These are phyloP conservation scores for Grosmannia clavigera DNA, from an alignment of 2,329 filamentous ascomycete species.

Conservation along the genomic window DNA sequence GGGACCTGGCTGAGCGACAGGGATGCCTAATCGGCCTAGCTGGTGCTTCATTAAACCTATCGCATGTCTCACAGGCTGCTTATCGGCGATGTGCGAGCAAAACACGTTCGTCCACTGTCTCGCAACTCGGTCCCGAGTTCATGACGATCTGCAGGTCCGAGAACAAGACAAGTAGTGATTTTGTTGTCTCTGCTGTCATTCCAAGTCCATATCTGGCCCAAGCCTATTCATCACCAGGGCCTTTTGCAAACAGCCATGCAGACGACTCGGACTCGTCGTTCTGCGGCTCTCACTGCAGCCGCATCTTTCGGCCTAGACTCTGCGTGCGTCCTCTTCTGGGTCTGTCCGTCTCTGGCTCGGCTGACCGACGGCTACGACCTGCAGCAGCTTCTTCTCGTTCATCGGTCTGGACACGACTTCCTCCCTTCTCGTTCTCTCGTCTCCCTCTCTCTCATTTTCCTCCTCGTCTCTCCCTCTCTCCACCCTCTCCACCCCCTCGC, in stretches of 20 bases:
- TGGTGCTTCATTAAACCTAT: background rate
- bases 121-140: too few relatives aligned
- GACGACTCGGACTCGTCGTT: background rate
- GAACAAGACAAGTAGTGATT: too few relatives aligned
- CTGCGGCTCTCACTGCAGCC: background rate
- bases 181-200: too few relatives aligned
- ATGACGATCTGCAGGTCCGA: too few relatives aligned
- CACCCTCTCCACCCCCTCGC: too few relatives aligned
- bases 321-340: background rate
- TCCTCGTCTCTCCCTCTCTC: background rate
- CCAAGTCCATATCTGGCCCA: too few relatives aligned
- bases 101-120: too few relatives aligned
- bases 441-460: background rate
- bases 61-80: background rate
- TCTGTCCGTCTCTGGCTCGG: background rate
- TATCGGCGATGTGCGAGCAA: background rate
- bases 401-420: background rate
- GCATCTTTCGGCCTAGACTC: background rate
- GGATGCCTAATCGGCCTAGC: background rate
- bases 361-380: background rate
- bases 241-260: background rate
- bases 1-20: background rate
- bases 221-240: too few relatives aligned
- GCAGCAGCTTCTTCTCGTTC: background rate
- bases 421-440: background rate